phyloP scores from a whole-genome alignment of 2,329 filamentous ascomycete species.

The Microdochium paspali region DNA sequence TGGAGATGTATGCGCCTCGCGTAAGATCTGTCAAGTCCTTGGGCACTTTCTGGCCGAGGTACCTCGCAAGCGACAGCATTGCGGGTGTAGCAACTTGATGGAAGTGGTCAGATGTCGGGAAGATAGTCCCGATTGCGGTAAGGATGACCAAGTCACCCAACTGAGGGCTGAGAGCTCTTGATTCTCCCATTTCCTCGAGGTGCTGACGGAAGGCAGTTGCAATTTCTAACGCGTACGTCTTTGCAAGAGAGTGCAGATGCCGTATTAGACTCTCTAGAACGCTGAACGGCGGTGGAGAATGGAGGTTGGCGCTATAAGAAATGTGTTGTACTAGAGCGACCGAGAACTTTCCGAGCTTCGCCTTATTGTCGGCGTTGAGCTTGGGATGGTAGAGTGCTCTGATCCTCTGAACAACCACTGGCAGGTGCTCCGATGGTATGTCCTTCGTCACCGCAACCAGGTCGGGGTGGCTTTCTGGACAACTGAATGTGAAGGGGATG shows the following conservation, averaged over 20 bases:
- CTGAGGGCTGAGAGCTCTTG: slow-evolving; percentile 41
- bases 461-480: slow-evolving; percentile 69
- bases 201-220: slow-evolving; percentile 69
- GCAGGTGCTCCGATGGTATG: slow-evolving; percentile 55
- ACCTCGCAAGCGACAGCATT: slow-evolving; percentile 74
- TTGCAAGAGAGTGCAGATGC: slow-evolving; percentile 86
- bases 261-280: slow-evolving; percentile 73
- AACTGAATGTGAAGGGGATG: slow-evolving; percentile 77
- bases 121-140: slow-evolving; percentile 74
- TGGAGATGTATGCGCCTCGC: slow-evolving; percentile 69
- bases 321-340: slow-evolving; percentile 56
- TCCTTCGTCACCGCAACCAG: slow-evolving; percentile 57
- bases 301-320: slow-evolving; percentile 34
- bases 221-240: slow-evolving; percentile 72
- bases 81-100: slow-evolving; percentile 90
- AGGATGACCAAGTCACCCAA: slow-evolving; percentile 73
- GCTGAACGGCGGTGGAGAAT: slow-evolving; percentile 44
- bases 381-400: slow-evolving; percentile 88
- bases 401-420: slow-evolving; percentile 79
- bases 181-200: slow-evolving; percentile 44
- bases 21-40: slow-evolving; percentile 56
- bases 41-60: slow-evolving; percentile 69
- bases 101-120: slow-evolving; percentile 95
- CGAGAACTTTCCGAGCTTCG: slow-evolving; percentile 63
- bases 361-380: slow-evolving; percentile 75